Conservation (phyloP, 257 asterid genomes). For the Capsicum pubescens region DNA sequence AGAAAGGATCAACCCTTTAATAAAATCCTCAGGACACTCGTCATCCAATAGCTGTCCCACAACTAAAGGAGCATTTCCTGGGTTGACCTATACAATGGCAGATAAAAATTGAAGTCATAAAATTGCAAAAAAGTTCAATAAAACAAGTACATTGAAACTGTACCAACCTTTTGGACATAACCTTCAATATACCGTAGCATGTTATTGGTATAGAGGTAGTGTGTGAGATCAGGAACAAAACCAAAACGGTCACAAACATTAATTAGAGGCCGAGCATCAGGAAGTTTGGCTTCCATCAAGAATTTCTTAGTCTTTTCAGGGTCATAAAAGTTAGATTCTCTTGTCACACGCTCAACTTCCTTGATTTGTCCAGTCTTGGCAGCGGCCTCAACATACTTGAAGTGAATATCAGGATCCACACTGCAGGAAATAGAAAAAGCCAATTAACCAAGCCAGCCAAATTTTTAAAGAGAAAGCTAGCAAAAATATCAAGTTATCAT, state of each 20-base stretch:
- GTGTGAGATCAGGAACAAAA: conserved; percentile 98
- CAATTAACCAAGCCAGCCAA: conserved; percentile 19
- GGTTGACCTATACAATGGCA: conserved; percentile 72
- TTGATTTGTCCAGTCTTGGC: conserved; percentile 99
- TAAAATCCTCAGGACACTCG: conserved; percentile 98
- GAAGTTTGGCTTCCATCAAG: conserved; percentile 98
- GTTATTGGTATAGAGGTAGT: conserved; percentile 88
- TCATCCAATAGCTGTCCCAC: conserved; percentile 98
- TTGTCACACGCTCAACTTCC: conserved; percentile 98
- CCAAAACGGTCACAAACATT: conserved; percentile 99
- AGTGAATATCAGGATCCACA: conserved; percentile 99
- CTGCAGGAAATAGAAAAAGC: conserved; percentile 44
- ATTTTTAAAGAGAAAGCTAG: background rate
- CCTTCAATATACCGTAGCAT: conserved; percentile 99
- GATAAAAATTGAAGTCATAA: conserved; percentile 30
- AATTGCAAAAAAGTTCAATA: background rate
- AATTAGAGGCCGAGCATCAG: conserved; percentile 97
- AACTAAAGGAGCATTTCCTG: conserved; percentile 98
- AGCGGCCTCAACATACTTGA: conserved; percentile 98
- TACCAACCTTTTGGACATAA: conserved; percentile 90
- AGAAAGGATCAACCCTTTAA: conserved; percentile 92
- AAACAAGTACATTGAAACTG: conserved; percentile 19
- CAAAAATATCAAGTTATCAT: background rate
- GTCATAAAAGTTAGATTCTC: conserved; percentile 97
- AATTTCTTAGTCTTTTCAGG: conserved; percentile 96